Conservation (phyloP, 805 yeast species). For the Clavispora fructus region DNA sequence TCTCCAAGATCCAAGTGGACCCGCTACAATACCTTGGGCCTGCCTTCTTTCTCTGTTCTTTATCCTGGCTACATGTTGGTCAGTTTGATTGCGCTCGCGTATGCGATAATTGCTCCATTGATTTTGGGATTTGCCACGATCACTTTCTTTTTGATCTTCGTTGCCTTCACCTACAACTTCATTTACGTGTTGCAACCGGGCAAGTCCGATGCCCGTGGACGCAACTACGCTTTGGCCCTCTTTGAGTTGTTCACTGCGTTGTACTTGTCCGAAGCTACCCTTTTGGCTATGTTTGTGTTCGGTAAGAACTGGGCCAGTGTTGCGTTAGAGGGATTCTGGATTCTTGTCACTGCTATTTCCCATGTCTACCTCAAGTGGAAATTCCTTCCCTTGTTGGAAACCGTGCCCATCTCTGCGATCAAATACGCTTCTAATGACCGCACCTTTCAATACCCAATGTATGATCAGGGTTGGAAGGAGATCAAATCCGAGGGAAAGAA, state of each 20-base stretch:
- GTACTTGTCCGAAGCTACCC: conserved; percentile 65
- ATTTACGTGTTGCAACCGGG: conserved; percentile 57
- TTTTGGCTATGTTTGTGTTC: conserved; percentile 69
- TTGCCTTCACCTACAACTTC: conserved; percentile 60
- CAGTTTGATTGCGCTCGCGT: conserved; percentile 66
- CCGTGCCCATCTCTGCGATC: conserved; percentile 65
- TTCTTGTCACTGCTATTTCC: conserved; percentile 51
- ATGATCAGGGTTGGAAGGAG: conserved; percentile 63
- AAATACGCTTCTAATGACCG: conserved; percentile 41
- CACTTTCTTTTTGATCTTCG: conserved; percentile 51
- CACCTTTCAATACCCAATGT: conserved; percentile 48
- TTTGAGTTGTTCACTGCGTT: conserved; percentile 69
- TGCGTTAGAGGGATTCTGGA: conserved; percentile 58
- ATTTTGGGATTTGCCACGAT: conserved; percentile 61
- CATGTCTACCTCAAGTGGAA: conserved; percentile 56
- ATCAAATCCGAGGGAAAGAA: conserved; percentile 47
- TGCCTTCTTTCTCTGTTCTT: conserved; percentile 74
- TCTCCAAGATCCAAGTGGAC: conserved; percentile 94
- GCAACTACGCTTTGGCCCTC: conserved; percentile 66
- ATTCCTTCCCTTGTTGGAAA: conserved; percentile 60
- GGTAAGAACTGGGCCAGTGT: conserved; percentile 76
- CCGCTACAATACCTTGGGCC: conserved; percentile 57
- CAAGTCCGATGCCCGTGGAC: conserved; percentile 60
- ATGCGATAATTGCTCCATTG: conserved; percentile 75
- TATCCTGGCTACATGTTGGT: conserved; percentile 77